Evolutionary conservation across 2,329 filamentous ascomycete genomes (phyloP).

Genomic region (Sphaceloma murrayae): DNA sequence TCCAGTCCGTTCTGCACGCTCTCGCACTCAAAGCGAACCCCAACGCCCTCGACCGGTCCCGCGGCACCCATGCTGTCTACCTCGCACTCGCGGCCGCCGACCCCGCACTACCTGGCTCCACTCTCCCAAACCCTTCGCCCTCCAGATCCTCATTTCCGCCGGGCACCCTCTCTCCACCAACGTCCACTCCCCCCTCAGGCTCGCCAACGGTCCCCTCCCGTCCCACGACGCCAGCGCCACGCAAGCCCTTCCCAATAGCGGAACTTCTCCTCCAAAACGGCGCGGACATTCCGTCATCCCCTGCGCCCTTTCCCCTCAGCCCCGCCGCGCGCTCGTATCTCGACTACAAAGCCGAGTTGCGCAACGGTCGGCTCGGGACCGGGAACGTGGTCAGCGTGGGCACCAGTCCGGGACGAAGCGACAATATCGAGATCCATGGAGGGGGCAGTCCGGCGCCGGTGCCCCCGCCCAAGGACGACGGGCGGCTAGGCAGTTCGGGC

Average conservation of each 20-base stretch:
- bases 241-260: slow-evolving; percentile 69
- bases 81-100: slow-evolving; percentile 87
- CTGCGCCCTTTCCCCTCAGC: slow-evolving; percentile 76
- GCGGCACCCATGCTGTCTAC: slow-evolving; percentile 81
- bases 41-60: slow-evolving; percentile 74
- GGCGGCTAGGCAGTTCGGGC: no score
- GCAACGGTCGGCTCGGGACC: slow-evolving; percentile 27
- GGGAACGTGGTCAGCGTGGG: background rate
- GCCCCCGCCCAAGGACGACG: slow-evolving; percentile 3
- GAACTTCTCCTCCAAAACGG: slow-evolving; percentile 91
- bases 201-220: no score
- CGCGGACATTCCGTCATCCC: slow-evolving; percentile 66
- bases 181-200: slow-evolving; percentile 21
- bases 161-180: slow-evolving; percentile 23
- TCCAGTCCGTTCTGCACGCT: slow-evolving; percentile 84
- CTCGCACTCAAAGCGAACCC: slow-evolving; percentile 78
- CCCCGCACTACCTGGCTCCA: slow-evolving; percentile 60
- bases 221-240: slow-evolving; percentile 31
- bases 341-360: slow-evolving; percentile 58
- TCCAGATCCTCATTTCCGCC: slow-evolving; percentile 17
- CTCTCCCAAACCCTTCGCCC: slow-evolving; percentile 42
- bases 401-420: slow-evolving; percentile 18
- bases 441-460: background rate
- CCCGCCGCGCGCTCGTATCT: slow-evolving; percentile 72
- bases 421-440: background rate